Conservation (phyloP, 768 basidiomycete genomes). For the Pisolithus microcarpus region DNA sequence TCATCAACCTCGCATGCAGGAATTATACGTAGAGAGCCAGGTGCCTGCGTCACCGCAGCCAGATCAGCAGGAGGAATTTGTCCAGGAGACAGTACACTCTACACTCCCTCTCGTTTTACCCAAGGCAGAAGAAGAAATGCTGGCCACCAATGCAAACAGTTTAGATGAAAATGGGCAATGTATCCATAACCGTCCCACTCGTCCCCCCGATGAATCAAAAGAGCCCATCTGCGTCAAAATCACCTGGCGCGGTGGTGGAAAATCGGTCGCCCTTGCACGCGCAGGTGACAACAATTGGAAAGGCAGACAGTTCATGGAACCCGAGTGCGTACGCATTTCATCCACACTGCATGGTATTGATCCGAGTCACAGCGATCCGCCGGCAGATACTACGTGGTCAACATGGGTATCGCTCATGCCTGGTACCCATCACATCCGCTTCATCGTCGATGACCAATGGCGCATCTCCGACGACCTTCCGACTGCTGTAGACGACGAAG, state of each 20-base stretch:
- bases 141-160: conserved; percentile 7
- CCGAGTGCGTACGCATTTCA: conserved; percentile 41
- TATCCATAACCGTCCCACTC: conserved; percentile 8
- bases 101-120: conserved; percentile 52
- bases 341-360: conserved; percentile 12
- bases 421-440: conserved; percentile 91
- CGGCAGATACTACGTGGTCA: conserved; percentile 30
- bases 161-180: conserved; percentile 17
- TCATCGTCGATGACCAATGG: conserved; percentile 89
- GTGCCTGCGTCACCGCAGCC: conserved; percentile 23
- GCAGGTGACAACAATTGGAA: conserved; percentile 76
- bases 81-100: conserved; percentile 54
- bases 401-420: conserved; percentile 56
- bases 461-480: conserved; percentile 73
- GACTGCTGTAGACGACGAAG: conserved; percentile 89
- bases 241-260: conserved; percentile 60
- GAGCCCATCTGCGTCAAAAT: conserved; percentile 43
- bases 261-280: conserved; percentile 57
- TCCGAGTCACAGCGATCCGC: conserved; percentile 18
- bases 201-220: conserved; percentile 19
- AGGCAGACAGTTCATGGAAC: conserved; percentile 56
- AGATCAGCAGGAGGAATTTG: conserved; percentile 32
- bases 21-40: conserved; percentile 35
- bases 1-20: conserved; percentile 37
- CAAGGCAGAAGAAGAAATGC: conserved; percentile 27